A percentile compares a stretch with the other conserved stretches of the same genome.
These are phyloP conservation scores for Crithidia acanthocephali DNA, from an alignment of 208 protist genomes.

Conservation along the genomic window DNA sequence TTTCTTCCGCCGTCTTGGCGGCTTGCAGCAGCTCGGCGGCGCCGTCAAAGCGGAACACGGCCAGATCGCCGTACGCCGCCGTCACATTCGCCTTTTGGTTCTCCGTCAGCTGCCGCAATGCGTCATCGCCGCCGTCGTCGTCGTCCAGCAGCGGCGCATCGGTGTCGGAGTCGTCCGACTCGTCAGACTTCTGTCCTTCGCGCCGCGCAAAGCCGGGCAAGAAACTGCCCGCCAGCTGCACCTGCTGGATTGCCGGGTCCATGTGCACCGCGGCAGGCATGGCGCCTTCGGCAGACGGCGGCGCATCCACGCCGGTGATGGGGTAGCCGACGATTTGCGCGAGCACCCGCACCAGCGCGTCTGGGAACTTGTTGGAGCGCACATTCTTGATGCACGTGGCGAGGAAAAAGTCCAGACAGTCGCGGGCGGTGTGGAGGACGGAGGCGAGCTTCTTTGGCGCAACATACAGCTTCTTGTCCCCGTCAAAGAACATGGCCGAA, in stretches of 20 bases:
- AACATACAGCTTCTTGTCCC: constrained; percentile 83
- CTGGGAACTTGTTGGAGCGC: constrained; percentile 73
- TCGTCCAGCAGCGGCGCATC: constrained; percentile 27
- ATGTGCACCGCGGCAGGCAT: constrained; percentile 1
- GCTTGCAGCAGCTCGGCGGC: constrained; percentile 26
- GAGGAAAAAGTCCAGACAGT: constrained; percentile 91
- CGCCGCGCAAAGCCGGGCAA: constrained; percentile 46
- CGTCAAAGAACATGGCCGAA: constrained; percentile 79
- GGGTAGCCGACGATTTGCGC: constrained; percentile 72
- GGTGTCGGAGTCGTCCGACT: constrained; percentile 34
- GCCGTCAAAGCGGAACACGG: constrained; percentile 57
- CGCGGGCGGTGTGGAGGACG: constrained; percentile 58
- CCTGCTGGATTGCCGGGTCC: constrained; percentile 28
- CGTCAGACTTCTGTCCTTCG: constrained; percentile 8
- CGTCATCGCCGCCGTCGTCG: constrained; percentile 43
- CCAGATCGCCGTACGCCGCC: constrained; percentile 66
- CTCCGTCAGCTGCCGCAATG: constrained; percentile 49
- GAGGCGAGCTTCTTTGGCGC: constrained; percentile 51
- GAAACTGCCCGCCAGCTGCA: constrained; percentile 25
- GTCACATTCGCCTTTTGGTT: constrained; percentile 53
- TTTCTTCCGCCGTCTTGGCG: constrained; percentile 27
- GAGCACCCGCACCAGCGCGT: constrained; percentile 52
- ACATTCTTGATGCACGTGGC: constrained; percentile 79
- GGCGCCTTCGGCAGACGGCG: background rate
- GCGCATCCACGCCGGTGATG: constrained; percentile 25